These are phyloP conservation scores for Neurospora sp. DNA, from an alignment of 495 filamentous ascomycete genomes.

Conservation along the genomic window DNA sequence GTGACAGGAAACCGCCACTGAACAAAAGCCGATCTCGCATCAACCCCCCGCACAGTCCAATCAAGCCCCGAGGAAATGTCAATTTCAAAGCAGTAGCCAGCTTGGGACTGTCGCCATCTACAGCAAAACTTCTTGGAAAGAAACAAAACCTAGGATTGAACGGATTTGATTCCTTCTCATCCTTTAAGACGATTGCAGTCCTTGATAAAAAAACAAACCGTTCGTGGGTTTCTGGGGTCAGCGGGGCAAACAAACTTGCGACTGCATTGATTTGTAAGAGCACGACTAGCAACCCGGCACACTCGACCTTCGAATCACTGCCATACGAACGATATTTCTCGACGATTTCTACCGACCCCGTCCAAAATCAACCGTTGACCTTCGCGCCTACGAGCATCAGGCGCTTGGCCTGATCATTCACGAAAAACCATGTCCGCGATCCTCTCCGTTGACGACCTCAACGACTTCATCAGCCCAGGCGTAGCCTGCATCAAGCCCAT, in stretches of 20 bases:
- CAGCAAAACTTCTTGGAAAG: not conserved
- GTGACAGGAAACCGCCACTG: not conserved
- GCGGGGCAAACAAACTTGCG: not conserved
- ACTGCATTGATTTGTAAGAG: not conserved
- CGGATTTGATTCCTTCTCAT: not conserved
- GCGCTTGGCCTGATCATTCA: not conserved
- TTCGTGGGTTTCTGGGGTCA: not conserved
- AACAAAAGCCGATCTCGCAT: conserved; percentile 27
- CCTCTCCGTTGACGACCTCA: conserved; percentile 89
- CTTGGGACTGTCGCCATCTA: not conserved
- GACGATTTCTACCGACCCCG: not conserved
- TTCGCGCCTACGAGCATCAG: not conserved
- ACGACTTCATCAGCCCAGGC: conserved; percentile 97
- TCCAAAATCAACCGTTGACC: not conserved
- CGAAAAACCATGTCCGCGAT: conserved; percentile 74
- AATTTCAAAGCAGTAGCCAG: conserved; percentile 29
- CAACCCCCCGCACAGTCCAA: conserved; percentile 5
- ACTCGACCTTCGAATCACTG: not conserved
- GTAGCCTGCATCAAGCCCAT: conserved; percentile 98
- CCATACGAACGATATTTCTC: not conserved
- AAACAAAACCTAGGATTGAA: conserved; percentile 6
- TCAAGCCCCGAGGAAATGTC: not conserved
- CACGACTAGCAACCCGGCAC: not conserved
- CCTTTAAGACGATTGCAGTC: not conserved
- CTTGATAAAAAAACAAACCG: not conserved